Conservation (phyloP, 805 yeast genomes). For the Nakazawaea siamensis region DNA sequence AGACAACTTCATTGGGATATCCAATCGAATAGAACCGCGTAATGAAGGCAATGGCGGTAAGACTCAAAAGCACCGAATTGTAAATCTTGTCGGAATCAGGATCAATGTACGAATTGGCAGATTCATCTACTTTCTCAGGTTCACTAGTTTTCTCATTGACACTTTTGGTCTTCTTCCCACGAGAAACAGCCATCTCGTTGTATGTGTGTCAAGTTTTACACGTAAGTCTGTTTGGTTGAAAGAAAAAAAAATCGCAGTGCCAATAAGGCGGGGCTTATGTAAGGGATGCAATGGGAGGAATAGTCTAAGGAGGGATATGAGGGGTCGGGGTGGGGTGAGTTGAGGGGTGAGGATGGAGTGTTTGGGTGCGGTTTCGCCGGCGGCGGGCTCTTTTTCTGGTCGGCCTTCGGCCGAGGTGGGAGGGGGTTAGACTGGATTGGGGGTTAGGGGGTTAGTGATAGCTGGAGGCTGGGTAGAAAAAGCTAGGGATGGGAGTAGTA, state of each 20-base stretch:
- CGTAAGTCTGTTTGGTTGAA: too few species aligned
- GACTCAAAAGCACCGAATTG: constrained; percentile 23
- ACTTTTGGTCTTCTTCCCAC: too few species aligned
- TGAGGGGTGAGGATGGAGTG: not conserved
- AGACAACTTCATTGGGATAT: constrained; percentile 68
- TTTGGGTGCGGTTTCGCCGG: not conserved
- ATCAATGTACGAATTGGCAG: constrained; percentile 16
- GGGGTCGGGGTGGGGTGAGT: not conserved
- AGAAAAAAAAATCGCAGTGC: not conserved
- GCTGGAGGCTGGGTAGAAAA: too few species aligned
- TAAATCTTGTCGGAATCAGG: constrained; percentile 21
- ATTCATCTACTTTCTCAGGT: too few species aligned
- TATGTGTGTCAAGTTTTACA: too few species aligned
- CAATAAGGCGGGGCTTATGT: not conserved
- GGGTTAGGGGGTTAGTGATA: too few species aligned
- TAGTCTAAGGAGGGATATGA: not conserved
- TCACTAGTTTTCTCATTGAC: too few species aligned
- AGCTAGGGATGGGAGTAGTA: too few species aligned
- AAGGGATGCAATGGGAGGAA: not conserved
- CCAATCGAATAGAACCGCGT: constrained; percentile 57
- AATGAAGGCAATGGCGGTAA: constrained; percentile 34
- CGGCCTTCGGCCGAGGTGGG: too few species aligned
- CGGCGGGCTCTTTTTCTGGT: too few species aligned
- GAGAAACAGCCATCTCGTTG: too few species aligned
- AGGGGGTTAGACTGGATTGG: not conserved